Conservation (phyloP, 805 yeast genomes). For the Zygosaccharomyces lentus region DNA sequence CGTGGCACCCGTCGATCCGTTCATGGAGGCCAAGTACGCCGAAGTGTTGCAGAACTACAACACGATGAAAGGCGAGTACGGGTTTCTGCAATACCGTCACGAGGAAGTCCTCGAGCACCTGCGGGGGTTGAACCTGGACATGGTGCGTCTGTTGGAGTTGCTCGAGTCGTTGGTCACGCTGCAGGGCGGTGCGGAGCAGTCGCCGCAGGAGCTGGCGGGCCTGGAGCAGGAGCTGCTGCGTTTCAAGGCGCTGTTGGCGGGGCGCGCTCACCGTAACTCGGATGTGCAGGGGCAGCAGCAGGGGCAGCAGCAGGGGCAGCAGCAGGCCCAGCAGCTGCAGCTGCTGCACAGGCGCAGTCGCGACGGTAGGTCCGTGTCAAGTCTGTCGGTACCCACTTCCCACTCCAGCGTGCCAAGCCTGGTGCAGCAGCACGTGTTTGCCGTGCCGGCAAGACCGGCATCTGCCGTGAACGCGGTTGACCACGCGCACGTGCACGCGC, state of each 20-base stretch:
- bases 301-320: conserved; percentile 13
- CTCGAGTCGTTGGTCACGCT: conserved; percentile 32
- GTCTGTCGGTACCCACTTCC: conserved; percentile 7
- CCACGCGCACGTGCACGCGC: no score
- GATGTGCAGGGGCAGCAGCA: conserved; percentile 14
- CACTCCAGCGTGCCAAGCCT: conserved; percentile 8
- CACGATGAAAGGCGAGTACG: conserved; percentile 41
- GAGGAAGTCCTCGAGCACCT: conserved; percentile 48
- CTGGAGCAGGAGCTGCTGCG: conserved; percentile 15
- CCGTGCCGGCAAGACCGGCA: conserved; percentile 13
- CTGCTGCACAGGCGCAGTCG: no score
- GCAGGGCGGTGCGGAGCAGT: conserved; percentile 7
- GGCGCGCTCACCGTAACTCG: conserved; percentile 9
- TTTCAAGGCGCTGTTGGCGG: conserved; percentile 7
- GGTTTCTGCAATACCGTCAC: conserved; percentile 41
- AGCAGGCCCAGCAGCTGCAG: conserved; percentile 12
- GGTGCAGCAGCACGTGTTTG: conserved; percentile 14
- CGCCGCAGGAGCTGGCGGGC: conserved; percentile 10
- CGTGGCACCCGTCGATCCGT: neutral
- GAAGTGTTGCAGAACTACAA: conserved; percentile 41
- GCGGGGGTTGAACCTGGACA: conserved; percentile 48
- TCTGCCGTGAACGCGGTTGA: conserved; percentile 5
- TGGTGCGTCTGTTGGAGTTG: conserved; percentile 48
- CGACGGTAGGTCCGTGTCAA: conserved; percentile 9
- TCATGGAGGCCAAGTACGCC: conserved; percentile 14